Evolutionary conservation across 371 early-diverging fungal genomes (phyloP).

Genomic region (Actinomortierella wolfii): DNA sequence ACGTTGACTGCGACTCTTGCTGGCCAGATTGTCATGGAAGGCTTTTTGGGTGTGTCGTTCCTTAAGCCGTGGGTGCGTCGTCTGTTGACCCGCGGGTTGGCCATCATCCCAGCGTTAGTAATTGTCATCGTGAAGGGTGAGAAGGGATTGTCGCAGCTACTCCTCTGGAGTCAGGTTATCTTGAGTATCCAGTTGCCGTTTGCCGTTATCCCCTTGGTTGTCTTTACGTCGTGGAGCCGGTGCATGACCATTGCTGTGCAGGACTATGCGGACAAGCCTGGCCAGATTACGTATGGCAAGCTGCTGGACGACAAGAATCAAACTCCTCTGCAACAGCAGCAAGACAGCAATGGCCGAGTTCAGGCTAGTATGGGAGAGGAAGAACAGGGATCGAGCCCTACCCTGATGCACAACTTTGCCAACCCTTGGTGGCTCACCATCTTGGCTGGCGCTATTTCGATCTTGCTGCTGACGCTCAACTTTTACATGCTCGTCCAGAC

Average conservation of each 20-base stretch:
- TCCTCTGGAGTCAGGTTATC: constrained; percentile 80
- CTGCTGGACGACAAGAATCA: neutral
- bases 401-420: constrained; percentile 42
- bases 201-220: constrained; percentile 78
- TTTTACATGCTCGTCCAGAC: constrained; percentile 56
- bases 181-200: constrained; percentile 81
- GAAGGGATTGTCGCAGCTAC: constrained; percentile 63
- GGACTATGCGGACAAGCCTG: constrained; percentile 35
- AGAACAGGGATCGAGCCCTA: neutral
- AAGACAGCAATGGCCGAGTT: no score
- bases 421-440: constrained; percentile 44
- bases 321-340: constrained; percentile 3
- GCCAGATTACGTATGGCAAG: constrained; percentile 3
- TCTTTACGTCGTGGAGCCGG: constrained; percentile 61
- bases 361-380: no score
- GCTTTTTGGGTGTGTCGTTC: constrained; percentile 74
- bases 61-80: constrained; percentile 74
- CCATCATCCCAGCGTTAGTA: constrained; percentile 78
- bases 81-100: constrained; percentile 69
- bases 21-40: constrained; percentile 86
- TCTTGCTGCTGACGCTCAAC: constrained; percentile 62
- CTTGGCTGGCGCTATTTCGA: constrained; percentile 51
- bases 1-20: constrained; percentile 88
- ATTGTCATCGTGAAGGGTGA: constrained; percentile 71
- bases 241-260: constrained; percentile 46